Conservation (phyloP, 176 grass and related monocot genomes). For the Elaeis guineensis region DNA sequence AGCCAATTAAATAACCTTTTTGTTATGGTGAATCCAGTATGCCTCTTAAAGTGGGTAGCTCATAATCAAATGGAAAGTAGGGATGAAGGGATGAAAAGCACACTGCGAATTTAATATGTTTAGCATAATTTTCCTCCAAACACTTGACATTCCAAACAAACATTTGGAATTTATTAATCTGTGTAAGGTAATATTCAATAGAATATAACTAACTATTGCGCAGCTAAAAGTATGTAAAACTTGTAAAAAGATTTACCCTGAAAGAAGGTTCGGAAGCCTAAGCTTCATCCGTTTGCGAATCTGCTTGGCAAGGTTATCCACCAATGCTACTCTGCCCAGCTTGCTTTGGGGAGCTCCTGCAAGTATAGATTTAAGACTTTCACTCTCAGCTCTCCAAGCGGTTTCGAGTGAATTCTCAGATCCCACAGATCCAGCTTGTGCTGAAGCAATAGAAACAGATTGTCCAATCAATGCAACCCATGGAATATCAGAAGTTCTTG, state of each 20-base stretch:
- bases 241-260: conserved; percentile 39
- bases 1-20: no score
- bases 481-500: conserved; percentile 51
- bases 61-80: no score
- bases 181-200: no score
- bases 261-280: conserved; percentile 60
- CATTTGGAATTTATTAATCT: no score
- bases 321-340: conserved; percentile 60
- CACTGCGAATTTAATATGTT: no score
- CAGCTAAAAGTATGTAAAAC: not conserved
- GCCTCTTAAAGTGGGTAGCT: no score
- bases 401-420: conserved; percentile 62
- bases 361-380: conserved; percentile 67
- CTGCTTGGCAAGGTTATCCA: conserved; percentile 75
- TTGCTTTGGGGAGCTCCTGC: conserved; percentile 50
- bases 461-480: conserved; percentile 77
- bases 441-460: conserved; percentile 43
- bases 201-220: not conserved
- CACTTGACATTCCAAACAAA: no score
- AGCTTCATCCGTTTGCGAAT: conserved; percentile 51
- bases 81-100: no score
- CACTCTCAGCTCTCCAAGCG: conserved; percentile 61
- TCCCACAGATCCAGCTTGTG: conserved; percentile 44
- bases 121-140: no score
- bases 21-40: no score